Base-by-base conservation (phyloP, 2,329 filamentous ascomycete species). In the Corinectria fuckeliana region DNA sequence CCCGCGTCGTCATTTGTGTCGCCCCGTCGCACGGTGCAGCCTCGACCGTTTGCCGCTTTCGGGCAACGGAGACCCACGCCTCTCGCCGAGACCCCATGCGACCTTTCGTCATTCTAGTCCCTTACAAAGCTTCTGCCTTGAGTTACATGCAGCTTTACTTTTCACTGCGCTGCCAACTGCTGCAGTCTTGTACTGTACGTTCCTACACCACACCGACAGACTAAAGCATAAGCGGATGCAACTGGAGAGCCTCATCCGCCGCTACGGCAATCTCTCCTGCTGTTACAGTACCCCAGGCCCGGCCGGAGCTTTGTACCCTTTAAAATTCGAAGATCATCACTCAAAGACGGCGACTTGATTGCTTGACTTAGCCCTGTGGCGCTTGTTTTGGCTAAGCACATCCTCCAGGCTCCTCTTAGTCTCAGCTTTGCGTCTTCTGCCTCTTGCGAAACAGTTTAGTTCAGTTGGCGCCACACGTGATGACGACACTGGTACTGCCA, bases 381-480 rank as follows among this genome's bases (percentile, higher is more conserved):
- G 39, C 45, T 50, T 45, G 26, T 48, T 18, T 26, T n/a, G 23
- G 32, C 41, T 41, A 48, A 39, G 32, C 41, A 42, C 7, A 21
- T 34, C 32, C 41, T 64, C 39, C 5, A 54, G 60, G 39, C 36
- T 21, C 36, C 36, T 50, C 34, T 21, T 60, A 52, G 63, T 56
- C 56, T 28, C 57, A 23, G 6, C 28, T 48, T 52, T 32, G 42
- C 55, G 30, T 64, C 58, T 14, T 16, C 16, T 50, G 2, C 16
- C 18, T 38, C n/a, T 56, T 42, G 11, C 2, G 18, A 16, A n/a
- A 36, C 49, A 53, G 59, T 57, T 67, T 58, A n/a, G n/a, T 60
- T 52, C 53, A 39, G 42, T 11, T 30, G 36, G 28, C 42, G 50
- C 57, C 47, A 66, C 63, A 69, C 63, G 67, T 69, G 65, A 69